Evolutionary conservation across 768 basidiomycete species (phyloP), one percentile per base, ranked within the genome.

Genomic region (Coprinopsis strossmayeri): DNA sequence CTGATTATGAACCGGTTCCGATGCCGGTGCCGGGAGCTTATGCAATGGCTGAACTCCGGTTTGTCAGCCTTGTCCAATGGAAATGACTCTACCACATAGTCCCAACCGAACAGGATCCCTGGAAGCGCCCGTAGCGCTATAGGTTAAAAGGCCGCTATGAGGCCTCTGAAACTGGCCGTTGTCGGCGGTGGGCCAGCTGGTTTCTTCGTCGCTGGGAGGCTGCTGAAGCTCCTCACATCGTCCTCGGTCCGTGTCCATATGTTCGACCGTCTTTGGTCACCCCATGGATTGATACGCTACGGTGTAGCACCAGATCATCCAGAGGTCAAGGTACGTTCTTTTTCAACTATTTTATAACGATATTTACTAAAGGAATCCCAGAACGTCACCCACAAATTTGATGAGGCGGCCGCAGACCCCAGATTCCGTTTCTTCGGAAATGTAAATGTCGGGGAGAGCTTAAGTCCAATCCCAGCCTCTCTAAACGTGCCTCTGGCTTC

Each of bases 271-370:
- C 73, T 95, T 10, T 97, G 94, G 79, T 83, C 91, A 24, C 95
- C 95, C 10, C 90, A 96, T 61, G 96, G 96, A 0, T 75, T 98
- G 1, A 93, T 96, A 2, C 74, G 96, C 38, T 99, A 94, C 59
- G 94, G 96, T 0, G 94, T 99, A 12, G 95, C 96, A 10, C 95
- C 95, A 37, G 95, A 98, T 69, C 95, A 98, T 65, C 92, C 96
- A 9, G 95, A 97, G 70, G 94, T 98, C 64, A 99, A 97, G 80
- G 95, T 66, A 55, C 62, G 69, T 58, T 20, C 18, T 21, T 23
- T 5, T 27, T n/a, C 3, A 42, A 15, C n/a, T n/a, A n/a, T 30
- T 25, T 15, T 13, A 40, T 5, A 24, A 17, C 9, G 5, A 10
- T n/a, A 13, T 15, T 23, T 13, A 42, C 40, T 44, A n/a, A 44